A percentile compares a stretch with the other conserved stretches of the same genome.
These are phyloP conservation scores for Myriosclerotinia curreyana DNA, from an alignment of 2,329 filamentous ascomycete species.

Conservation along the genomic window DNA sequence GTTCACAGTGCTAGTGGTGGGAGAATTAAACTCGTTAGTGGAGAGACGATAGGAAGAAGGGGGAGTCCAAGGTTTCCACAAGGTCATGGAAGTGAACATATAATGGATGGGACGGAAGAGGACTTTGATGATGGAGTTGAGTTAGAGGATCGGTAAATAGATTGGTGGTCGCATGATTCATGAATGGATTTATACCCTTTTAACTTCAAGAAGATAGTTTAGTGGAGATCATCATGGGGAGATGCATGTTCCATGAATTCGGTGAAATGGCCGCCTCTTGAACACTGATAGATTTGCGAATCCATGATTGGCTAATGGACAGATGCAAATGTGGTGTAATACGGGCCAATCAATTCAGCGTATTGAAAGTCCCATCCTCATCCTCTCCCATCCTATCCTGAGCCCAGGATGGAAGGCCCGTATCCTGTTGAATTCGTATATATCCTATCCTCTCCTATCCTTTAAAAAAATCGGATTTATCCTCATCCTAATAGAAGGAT, in stretches of 20 bases:
- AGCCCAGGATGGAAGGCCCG: too few relatives aligned
- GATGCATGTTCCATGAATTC: background rate
- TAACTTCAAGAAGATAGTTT: background rate
- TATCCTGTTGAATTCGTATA: too few relatives aligned
- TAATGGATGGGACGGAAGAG: conserved; percentile 53
- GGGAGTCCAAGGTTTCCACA: conserved; percentile 28
- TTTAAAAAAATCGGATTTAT: too few relatives aligned
- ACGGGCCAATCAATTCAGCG: too few relatives aligned
- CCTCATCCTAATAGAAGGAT: too few relatives aligned
- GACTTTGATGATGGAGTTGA: conserved; percentile 46
- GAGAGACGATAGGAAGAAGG: conserved; percentile 39
- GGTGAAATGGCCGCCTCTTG: too few relatives aligned
- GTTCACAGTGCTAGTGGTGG: conserved; percentile 55
- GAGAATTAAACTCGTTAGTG: conserved; percentile 49
- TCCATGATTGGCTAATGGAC: background rate
- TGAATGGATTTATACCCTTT: conserved; percentile 10
- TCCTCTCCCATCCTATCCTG: too few relatives aligned
- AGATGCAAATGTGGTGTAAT: background rate
- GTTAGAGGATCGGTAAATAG: conserved; percentile 40
- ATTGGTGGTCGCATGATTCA: background rate
- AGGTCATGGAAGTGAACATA: conserved; percentile 37
- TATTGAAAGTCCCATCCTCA: too few relatives aligned
- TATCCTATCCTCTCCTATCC: too few relatives aligned
- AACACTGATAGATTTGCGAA: background rate
- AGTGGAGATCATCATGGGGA: background rate